Conservation (phyloP, 2,329 filamentous ascomycete species). For the Monilinia laxa region DNA sequence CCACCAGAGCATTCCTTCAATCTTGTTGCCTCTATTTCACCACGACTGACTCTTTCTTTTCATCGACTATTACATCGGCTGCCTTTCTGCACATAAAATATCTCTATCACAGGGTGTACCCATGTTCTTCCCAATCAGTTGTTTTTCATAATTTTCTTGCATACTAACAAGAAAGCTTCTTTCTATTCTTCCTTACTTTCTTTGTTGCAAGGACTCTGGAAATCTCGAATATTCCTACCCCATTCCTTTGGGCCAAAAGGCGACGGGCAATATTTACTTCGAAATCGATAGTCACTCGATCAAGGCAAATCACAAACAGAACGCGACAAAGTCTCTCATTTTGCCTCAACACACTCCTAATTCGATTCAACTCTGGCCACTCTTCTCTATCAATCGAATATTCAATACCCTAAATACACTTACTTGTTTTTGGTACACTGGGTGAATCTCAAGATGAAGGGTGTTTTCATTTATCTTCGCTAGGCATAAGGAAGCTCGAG, state of each 20-base stretch:
- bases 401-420: not conserved
- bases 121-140: too few species aligned
- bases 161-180: not conserved
- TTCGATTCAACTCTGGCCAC: not conserved
- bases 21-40: not conserved
- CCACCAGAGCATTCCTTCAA: not conserved
- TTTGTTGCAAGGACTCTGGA: not conserved
- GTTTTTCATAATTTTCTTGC: not conserved
- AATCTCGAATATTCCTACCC: not conserved
- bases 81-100: not conserved
- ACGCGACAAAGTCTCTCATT: too few species aligned
- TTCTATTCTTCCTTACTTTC: too few species aligned
- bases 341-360: not conserved
- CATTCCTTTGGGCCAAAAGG: too few species aligned
- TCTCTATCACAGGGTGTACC: too few species aligned
- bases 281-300: too few species aligned
- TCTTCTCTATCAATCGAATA: not conserved
- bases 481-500: not conserved
- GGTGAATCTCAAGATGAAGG: constrained; percentile 2
- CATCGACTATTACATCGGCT: not conserved
- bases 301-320: too few species aligned
- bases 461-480: not conserved
- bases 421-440: not conserved
- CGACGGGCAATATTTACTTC: too few species aligned
- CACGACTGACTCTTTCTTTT: not conserved